Evolutionary conservation across 495 filamentous ascomycete species (phyloP).

Genomic region (Penicillium desertorum): DNA sequence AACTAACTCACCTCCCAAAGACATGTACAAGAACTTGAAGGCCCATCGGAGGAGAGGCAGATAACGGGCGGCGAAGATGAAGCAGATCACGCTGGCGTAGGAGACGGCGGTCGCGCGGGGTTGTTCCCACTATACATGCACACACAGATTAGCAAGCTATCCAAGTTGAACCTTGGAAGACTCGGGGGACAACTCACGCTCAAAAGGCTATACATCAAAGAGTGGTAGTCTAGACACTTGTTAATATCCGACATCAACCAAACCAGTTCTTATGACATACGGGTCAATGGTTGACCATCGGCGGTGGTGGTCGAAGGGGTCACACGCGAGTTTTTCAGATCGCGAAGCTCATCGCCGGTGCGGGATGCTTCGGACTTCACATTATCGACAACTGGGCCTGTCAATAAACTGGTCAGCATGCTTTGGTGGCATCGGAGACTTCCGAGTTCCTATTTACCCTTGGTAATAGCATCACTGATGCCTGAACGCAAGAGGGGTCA

Average conservation of each 20-base stretch:
- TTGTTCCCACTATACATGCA: constrained; percentile 58
- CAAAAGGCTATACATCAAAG: constrained; percentile 86
- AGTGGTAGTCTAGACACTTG: constrained; percentile 72
- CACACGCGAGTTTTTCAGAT: constrained; percentile 68
- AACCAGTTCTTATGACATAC: constrained; percentile 40
- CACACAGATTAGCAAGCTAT: constrained; percentile 28
- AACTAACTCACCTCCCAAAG: constrained; percentile 61
- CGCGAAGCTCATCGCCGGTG: constrained; percentile 70
- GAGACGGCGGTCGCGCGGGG: constrained; percentile 82
- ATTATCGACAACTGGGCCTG: constrained; percentile 75
- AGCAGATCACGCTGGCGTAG: constrained; percentile 66
- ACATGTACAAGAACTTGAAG: constrained; percentile 79
- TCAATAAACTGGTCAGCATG: constrained; percentile 32
- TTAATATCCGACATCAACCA: constrained; percentile 20
- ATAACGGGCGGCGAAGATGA: constrained; percentile 90
- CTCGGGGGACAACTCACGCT: constrained; percentile 51
- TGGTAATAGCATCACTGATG: constrained; percentile 31
- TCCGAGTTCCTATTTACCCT: constrained; percentile 29
- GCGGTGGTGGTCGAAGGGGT: constrained; percentile 67
- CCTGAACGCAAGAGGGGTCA: constrained; percentile 22
- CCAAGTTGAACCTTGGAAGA: constrained; percentile 8
- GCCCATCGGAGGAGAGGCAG: constrained; percentile 82
- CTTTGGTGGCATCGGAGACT: constrained; percentile 16
- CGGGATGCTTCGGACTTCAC: constrained; percentile 71
- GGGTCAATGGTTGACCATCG: constrained; percentile 85